Evolutionary conservation across 169 alveolate species (phyloP).

Genomic region (Amoebophrya sp.): DNA sequence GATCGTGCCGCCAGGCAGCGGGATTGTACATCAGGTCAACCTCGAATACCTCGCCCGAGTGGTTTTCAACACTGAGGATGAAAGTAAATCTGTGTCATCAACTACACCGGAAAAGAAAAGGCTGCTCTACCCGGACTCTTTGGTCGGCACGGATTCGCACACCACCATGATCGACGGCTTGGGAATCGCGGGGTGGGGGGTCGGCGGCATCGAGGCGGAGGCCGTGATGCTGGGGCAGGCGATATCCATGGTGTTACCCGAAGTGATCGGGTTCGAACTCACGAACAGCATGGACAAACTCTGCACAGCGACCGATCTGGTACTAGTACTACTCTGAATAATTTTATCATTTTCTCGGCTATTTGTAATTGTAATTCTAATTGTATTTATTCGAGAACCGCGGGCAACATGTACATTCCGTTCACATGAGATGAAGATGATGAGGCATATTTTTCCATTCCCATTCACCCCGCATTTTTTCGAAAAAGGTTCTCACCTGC

Average conservation of each 20-base stretch:
- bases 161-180: slow-evolving; percentile 96
- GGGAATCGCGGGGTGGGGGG: slow-evolving; percentile 94
- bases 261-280: slow-evolving; percentile 88
- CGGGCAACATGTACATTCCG: too few relatives aligned
- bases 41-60: slow-evolving; percentile 76
- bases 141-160: slow-evolving; percentile 97
- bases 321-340: slow-evolving; percentile 72
- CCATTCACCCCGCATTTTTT: not conserved
- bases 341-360: not conserved
- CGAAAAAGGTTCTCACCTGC: slow-evolving; percentile 56
- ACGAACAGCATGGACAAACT: slow-evolving; percentile 74
- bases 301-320: slow-evolving; percentile 88
- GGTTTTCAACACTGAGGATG: slow-evolving; percentile 55
- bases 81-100: not conserved
- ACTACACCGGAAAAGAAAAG: not conserved
- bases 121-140: slow-evolving; percentile 86
- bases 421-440: too few relatives aligned
- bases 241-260: slow-evolving; percentile 91
- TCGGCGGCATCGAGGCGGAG: slow-evolving; percentile 97
- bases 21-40: slow-evolving; percentile 90
- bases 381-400: not conserved
- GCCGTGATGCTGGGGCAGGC: slow-evolving; percentile 95
- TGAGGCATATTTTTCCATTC: not conserved
- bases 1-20: slow-evolving; percentile 96
- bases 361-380: not conserved